Evolutionary conservation across 139 green algal genomes (phyloP).

Genomic region (Deuterostichococcus epilithicus): DNA sequence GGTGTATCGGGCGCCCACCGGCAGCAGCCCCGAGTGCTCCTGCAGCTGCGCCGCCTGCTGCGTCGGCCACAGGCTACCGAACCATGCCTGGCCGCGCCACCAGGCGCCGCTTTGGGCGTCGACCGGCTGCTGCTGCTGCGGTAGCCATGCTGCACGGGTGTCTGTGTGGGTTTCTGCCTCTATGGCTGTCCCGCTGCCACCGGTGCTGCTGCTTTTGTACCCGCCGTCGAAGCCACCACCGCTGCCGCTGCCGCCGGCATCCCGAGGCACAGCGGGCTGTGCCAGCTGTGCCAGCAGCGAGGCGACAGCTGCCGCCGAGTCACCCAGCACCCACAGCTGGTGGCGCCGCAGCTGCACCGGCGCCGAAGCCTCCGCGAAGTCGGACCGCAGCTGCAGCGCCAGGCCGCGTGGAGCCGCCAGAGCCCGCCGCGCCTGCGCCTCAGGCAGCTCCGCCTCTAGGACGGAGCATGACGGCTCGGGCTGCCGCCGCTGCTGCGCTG

Average conservation of each 20-base stretch:
- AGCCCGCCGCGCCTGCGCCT: background rate
- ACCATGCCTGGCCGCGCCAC: too few species aligned
- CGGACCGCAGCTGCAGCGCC: background rate
- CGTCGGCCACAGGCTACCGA: too few species aligned
- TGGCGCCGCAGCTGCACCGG: background rate
- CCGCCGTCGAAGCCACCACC: too few species aligned
- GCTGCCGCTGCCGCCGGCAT: too few species aligned
- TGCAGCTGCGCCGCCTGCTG: too few species aligned
- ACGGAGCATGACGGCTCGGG: background rate
- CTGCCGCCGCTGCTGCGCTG: background rate
- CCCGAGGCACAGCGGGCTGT: too few species aligned
- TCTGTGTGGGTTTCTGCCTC: too few species aligned
- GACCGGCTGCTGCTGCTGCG: too few species aligned
- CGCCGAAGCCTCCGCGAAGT: background rate
- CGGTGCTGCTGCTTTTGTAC: too few species aligned
- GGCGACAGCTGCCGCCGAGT: background rate
- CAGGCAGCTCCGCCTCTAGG: background rate
- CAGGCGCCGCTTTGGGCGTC: too few species aligned
- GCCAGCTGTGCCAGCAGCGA: background rate
- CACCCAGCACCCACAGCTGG: background rate
- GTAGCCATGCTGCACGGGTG: too few species aligned
- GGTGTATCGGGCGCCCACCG: background rate
- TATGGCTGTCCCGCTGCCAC: too few species aligned
- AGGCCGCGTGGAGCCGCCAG: background rate
- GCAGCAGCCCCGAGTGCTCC: background rate